Base-by-base conservation (phyloP, 129 eudicot species). In the Centella asiatica region DNA sequence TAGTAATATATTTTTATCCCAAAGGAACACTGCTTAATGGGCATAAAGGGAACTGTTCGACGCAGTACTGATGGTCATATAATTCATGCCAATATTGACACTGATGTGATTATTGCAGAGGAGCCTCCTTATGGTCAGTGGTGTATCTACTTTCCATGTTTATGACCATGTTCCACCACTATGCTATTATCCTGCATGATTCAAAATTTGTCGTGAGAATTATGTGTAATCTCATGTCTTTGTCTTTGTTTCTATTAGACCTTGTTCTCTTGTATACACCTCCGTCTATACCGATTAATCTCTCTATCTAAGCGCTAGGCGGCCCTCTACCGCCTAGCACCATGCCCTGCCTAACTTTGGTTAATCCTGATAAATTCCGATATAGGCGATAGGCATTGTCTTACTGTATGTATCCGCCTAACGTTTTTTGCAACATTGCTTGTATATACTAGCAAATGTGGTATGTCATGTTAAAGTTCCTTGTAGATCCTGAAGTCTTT, bases 11-110 rank as follows among this genome's bases (percentile, higher is more conserved):
- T 32, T 12, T 17, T 62, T 53, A 25, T 33, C 36, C 64, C 63
- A 75, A 62, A 92, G 99, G 99, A 92, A 75, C 99, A 92, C 66
- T 92, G 95, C 74, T 69, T 92, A 80, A 84, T 92, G 99, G 99
- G 99, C 63, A 92, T 92, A 71, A 92, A 87, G 69, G 99, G 99
- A 75, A 92, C 99, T 36, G 99, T 92, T 69, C 89, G 99, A 22
- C 95, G 99, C 57, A 84, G 99, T 81, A 81, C 99, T 31, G 99
- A 92, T 76, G 96, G 99, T 29, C 99, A 92, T 72, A 92, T 92
- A 73, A 92, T 92, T 34, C 99, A 92, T 79, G 99, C 99, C 68
- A 92, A 92, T 63, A 92, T 92, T 48, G 99, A 92, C 72, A 92
- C 99, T 18, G 99, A 92, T 72, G 99, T 92, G 32, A 92, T 92